These are phyloP conservation scores for Termitomyces sp. DNA, from an alignment of 768 basidiomycete species.

Conservation along the genomic window DNA sequence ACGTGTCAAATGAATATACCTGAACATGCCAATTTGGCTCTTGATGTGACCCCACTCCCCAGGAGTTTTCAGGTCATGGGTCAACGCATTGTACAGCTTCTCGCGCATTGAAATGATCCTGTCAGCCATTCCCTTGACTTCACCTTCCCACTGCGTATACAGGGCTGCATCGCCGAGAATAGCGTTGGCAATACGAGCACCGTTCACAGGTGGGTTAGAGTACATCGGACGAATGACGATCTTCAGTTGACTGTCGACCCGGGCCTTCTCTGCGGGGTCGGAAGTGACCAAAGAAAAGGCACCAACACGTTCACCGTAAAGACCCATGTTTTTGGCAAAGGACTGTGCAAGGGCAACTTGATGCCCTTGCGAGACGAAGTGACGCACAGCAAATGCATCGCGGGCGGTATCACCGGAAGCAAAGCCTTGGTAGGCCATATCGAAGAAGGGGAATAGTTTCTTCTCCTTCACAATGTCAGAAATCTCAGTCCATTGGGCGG, in stretches of 20 bases:
- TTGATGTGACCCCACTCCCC: slow-evolving; percentile 95
- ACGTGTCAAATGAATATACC: slow-evolving; percentile 42
- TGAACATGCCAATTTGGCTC: slow-evolving; percentile 97
- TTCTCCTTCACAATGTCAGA: slow-evolving; percentile 84
- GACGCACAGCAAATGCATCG: slow-evolving; percentile 92
- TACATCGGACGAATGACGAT: slow-evolving; percentile 96
- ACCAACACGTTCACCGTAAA: slow-evolving; percentile 98
- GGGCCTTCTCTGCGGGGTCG: slow-evolving; percentile 71
- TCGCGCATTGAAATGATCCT: slow-evolving; percentile 93
- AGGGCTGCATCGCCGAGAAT: slow-evolving; percentile 74
- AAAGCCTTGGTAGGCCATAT: slow-evolving; percentile 99
- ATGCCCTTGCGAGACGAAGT: slow-evolving; percentile 90
- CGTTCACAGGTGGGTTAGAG: slow-evolving; percentile 94
- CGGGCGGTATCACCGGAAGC: slow-evolving; percentile 88
- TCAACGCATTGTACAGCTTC: slow-evolving; percentile 71
- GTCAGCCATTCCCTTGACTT: slow-evolving; percentile 94
- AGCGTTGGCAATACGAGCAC: slow-evolving; percentile 80
- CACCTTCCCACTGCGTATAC: slow-evolving; percentile 83
- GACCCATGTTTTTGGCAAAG: slow-evolving; percentile 99
- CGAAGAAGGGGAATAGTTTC: slow-evolving; percentile 96
- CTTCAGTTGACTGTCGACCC: slow-evolving; percentile 92
- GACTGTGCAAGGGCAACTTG: slow-evolving; percentile 89
- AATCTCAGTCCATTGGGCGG: slow-evolving; percentile 87
- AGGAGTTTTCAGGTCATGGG: slow-evolving; percentile 79
- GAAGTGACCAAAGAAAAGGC: slow-evolving; percentile 80